phyloP scores from a whole-genome alignment of 1,139 yeast species.

The Geotrichum cucujoidarum region DNA sequence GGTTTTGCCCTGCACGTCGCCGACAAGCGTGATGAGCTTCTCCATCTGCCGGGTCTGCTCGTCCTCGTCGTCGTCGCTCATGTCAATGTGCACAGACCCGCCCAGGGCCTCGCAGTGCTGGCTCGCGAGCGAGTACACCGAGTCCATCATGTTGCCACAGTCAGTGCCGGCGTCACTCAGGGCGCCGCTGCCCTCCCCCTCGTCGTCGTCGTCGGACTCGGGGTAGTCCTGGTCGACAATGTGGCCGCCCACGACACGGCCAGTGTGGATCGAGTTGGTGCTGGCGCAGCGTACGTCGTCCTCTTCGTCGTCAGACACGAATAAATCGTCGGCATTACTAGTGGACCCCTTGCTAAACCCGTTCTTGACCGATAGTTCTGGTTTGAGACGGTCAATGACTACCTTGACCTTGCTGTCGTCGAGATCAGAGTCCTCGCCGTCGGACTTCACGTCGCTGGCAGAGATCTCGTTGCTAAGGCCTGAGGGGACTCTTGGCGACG shows the following conservation, averaged over 20 bases:
- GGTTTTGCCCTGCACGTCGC: conserved; percentile 85
- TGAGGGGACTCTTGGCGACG: conserved; percentile 13
- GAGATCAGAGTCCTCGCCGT: conserved; percentile 45
- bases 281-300: conserved; percentile 66
- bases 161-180: conserved; percentile 19
- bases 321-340: conserved; percentile 54
- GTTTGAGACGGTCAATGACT: conserved; percentile 12
- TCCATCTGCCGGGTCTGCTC: conserved; percentile 44
- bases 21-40: conserved; percentile 90
- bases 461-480: conserved; percentile 13
- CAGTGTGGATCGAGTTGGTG: conserved; percentile 85
- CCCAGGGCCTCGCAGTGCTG: conserved; percentile 52
- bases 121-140: conserved; percentile 16
- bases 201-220: conserved; percentile 22
- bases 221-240: conserved; percentile 76
- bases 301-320: conserved; percentile 43
- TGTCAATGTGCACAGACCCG: conserved; percentile 75
- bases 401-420: conserved; percentile 50
- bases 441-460: conserved; percentile 30
- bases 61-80: conserved; percentile 70
- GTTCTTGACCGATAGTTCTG: neutral
- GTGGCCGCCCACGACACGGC: conserved; percentile 93
- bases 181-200: too few species aligned
- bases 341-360: conserved; percentile 31
- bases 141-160: conserved; percentile 17